Conservation (phyloP, 1,139 yeast species). For the Kodamaea arcana region DNA sequence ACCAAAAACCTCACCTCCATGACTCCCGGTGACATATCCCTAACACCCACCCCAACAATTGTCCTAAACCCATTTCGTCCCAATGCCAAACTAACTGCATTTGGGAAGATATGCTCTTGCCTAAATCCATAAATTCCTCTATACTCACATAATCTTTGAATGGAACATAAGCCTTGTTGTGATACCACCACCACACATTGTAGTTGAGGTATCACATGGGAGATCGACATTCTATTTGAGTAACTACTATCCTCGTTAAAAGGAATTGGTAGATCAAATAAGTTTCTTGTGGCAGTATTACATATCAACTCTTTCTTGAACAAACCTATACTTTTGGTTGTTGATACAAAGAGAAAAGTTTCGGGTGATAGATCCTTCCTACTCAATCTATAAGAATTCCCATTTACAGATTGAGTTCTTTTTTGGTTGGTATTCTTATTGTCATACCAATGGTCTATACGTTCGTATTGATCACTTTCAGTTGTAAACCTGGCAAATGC, state of each 20-base stretch:
- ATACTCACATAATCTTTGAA: conserved; percentile 54
- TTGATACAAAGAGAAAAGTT: conserved; percentile 39
- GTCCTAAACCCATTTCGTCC: conserved; percentile 29
- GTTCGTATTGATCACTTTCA: conserved; percentile 20
- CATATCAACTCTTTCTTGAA: conserved; percentile 51
- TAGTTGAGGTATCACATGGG: conserved; percentile 49
- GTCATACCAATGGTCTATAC: conserved; percentile 36
- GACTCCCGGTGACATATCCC: conserved; percentile 18
- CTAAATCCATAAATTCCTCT: conserved; percentile 58
- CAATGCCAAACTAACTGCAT: conserved; percentile 26
- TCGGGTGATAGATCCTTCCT: conserved; percentile 2
- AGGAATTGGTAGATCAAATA: conserved; percentile 37
- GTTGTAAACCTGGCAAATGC: neutral
- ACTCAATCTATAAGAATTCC: conserved; percentile 8
- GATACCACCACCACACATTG: conserved; percentile 51
- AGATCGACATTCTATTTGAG: conserved; percentile 52
- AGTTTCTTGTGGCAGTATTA: conserved; percentile 43
- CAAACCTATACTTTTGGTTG: conserved; percentile 41
- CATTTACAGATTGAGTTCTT: conserved; percentile 11
- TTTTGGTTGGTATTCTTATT: neutral
- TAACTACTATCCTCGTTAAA: conserved; percentile 35
- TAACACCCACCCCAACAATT: conserved; percentile 28
- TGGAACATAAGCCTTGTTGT: conserved; percentile 56
- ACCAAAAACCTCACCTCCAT: conserved; percentile 21
- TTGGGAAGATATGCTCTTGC: conserved; percentile 56